These are phyloP conservation scores for Cyclanthera cordifolia DNA, from an alignment of 306 rosid species.

Conservation along the genomic window DNA sequence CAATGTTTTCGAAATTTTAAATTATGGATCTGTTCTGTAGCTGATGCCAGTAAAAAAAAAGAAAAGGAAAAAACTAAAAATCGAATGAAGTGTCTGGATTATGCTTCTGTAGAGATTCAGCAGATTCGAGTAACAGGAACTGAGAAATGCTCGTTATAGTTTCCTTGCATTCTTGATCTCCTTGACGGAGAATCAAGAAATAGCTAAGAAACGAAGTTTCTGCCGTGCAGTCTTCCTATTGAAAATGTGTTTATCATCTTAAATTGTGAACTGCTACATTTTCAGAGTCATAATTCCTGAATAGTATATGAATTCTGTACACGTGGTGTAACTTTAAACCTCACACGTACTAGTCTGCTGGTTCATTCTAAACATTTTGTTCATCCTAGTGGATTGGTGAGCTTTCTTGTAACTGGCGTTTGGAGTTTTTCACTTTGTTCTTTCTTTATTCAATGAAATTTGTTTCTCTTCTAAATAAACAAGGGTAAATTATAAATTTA, in stretches of 20 bases:
- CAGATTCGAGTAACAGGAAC: not conserved
- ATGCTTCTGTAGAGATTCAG: not conserved
- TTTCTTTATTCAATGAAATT: not conserved
- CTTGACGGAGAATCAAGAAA: not conserved
- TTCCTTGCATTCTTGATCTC: not conserved
- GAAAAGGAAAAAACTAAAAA: no score
- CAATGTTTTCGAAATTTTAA: not conserved
- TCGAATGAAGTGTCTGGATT: not conserved
- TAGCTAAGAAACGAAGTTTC: not conserved
- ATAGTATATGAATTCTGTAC: not conserved
- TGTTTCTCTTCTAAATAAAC: no score
- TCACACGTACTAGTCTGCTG: not conserved
- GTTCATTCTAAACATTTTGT: not conserved
- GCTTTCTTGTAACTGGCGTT: not conserved
- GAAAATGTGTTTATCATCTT: not conserved
- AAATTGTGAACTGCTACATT: not conserved
- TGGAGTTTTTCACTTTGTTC: not conserved
- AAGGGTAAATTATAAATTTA: no score
- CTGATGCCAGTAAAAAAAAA: no score
- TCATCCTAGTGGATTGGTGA: not conserved
- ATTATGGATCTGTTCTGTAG: not conserved
- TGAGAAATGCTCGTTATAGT: not conserved
- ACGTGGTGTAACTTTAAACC: not conserved
- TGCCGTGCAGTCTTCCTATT: not conserved
- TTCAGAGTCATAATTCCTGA: not conserved